These are phyloP conservation scores for Cymbidium sinense DNA, from an alignment of 106 monocot species.

Conservation along the genomic window DNA sequence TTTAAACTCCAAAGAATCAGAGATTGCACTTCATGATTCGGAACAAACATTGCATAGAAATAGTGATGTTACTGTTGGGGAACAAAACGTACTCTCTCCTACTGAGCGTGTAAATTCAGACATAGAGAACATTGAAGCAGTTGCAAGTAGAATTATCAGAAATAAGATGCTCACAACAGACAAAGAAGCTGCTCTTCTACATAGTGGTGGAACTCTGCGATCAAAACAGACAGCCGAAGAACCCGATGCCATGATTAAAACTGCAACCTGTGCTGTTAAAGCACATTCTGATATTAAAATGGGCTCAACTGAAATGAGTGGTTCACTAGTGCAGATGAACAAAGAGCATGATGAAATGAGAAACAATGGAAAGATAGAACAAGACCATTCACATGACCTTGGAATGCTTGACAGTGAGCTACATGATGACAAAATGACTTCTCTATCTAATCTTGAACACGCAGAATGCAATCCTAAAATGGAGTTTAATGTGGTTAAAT, in stretches of 20 bases:
- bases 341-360: not conserved
- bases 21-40: constrained; percentile 2
- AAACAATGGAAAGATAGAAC: not conserved
- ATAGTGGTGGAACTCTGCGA: not conserved
- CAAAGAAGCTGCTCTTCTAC: not conserved
- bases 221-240: not conserved
- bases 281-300: constrained; percentile 2
- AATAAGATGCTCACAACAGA: not conserved
- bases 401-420: not conserved
- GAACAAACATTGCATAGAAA: not conserved
- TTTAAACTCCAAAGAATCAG: not conserved
- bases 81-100: not conserved
- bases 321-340: not conserved
- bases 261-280: not conserved
- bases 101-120: not conserved
- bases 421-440: not conserved
- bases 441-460: not conserved
- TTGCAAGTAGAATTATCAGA: not conserved
- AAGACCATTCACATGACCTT: not conserved
- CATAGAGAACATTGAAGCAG: not conserved
- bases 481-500: not conserved
- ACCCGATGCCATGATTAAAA: not conserved
- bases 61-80: not conserved
- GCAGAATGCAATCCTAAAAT: not conserved
- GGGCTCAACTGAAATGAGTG: not conserved